Percentiles rank a stretch among this genome's conserved stretches.
These are phyloP conservation scores for Backusella liffmaniae DNA, from an alignment of 192 early-diverging fungal species.

Conservation along the genomic window DNA sequence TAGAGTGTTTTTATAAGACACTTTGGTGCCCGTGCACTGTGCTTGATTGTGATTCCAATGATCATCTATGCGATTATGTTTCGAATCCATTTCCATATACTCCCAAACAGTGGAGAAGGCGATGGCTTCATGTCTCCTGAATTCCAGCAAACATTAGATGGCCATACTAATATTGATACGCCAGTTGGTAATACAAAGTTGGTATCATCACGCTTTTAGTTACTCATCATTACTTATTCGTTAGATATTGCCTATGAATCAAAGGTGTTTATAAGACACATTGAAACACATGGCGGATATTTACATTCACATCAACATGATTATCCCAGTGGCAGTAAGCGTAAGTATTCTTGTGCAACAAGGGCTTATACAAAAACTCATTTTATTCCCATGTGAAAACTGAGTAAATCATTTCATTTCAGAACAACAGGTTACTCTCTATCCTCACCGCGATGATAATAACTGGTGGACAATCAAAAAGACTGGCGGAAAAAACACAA, in stretches of 20 bases:
- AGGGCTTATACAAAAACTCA: not conserved
- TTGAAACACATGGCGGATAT: conserved; percentile 77
- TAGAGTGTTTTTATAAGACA: conserved; percentile 49
- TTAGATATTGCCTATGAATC: conserved; percentile 72
- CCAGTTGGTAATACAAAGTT: conserved; percentile 43
- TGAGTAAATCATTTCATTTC: conserved; percentile 19
- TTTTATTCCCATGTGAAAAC: not conserved
- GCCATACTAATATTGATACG: conserved; percentile 58
- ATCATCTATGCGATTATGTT: conserved; percentile 83
- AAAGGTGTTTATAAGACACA: conserved; percentile 65
- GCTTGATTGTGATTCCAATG: conserved; percentile 82
- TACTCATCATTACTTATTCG: too few species aligned
- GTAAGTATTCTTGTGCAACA: not conserved
- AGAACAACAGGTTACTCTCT: conserved; percentile 78
- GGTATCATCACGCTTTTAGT: too few species aligned
- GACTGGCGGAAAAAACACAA: conserved; percentile 20
- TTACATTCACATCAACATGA: conserved; percentile 71
- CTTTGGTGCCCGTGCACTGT: conserved; percentile 81
- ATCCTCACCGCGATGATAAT: conserved; percentile 84
- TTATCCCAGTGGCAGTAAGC: conserved; percentile 79
- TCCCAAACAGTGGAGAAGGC: conserved; percentile 81
- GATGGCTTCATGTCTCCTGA: conserved; percentile 93
- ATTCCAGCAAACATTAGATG: conserved; percentile 83
- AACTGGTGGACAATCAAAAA: conserved; percentile 76
- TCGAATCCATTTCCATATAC: conserved; percentile 83